phyloP scores from a whole-genome alignment of 2,329 filamentous ascomycete genomes.

The Lasiodiplodia citricola region DNA sequence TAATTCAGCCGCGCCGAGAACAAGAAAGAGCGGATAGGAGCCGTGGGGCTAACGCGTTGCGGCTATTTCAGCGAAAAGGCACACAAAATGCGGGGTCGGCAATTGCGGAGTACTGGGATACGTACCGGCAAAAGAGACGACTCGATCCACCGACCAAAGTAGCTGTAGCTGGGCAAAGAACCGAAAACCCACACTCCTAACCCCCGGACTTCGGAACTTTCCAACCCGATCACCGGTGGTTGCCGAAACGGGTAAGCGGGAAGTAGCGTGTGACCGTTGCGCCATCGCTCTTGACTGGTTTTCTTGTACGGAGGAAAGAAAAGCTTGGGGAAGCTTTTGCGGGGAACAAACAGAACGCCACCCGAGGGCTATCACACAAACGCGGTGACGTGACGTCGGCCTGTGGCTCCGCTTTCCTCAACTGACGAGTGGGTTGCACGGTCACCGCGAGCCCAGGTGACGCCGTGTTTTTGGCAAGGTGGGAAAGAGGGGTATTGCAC shows the following conservation, averaged over 20 bases:
- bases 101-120: not conserved
- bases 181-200: not conserved
- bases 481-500: conserved; percentile 4
- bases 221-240: not conserved
- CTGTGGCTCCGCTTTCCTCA: not conserved
- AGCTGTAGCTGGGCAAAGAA: not conserved
- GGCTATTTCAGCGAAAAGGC: not conserved
- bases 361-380: not conserved
- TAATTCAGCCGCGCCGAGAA: not conserved
- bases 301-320: not conserved
- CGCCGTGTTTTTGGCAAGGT: not conserved
- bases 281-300: not conserved
- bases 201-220: not conserved
- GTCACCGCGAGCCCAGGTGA: not conserved
- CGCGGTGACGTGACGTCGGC: not conserved
- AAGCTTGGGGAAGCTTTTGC: conserved; percentile 6
- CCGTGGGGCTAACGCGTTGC: conserved; percentile 3
- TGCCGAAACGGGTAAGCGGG: not conserved
- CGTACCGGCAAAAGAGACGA: not conserved
- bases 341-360: not conserved
- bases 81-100: conserved; percentile 4
- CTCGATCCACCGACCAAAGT: not conserved
- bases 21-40: not conserved
- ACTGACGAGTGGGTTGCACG: not conserved
- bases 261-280: not conserved